Percentiles rank a stretch among this genome's conserved stretches.
Evolutionary conservation across 2,329 filamentous ascomycete genomes (phyloP).

Genomic region (Paracorniculantispora psalliotae): DNA sequence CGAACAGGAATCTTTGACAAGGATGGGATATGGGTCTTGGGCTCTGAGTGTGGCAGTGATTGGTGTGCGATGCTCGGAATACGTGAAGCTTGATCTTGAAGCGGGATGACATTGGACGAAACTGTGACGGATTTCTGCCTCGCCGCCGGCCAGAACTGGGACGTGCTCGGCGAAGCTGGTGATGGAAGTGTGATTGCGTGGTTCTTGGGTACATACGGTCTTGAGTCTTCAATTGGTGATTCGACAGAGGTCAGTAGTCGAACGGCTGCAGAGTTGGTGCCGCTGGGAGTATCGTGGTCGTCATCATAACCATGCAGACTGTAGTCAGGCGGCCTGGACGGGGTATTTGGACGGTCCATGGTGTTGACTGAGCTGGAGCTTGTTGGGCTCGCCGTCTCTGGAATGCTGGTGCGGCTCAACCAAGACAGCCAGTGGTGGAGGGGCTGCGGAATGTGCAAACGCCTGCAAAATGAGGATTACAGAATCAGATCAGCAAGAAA

Average conservation of each 20-base stretch:
- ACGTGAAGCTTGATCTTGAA: conserved; percentile 4
- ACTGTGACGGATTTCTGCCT: conserved; percentile 11
- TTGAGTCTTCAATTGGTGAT: conserved; percentile 41
- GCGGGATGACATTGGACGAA: background rate
- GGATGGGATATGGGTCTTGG: background rate
- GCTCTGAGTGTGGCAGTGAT: background rate
- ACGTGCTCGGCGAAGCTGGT: background rate
- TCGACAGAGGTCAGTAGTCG: conserved; percentile 60
- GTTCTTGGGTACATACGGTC: conserved; percentile 48
- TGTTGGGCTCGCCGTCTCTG: conserved; percentile 16
- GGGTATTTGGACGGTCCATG: conserved; percentile 49
- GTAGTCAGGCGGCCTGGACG: conserved; percentile 53
- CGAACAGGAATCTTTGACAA: conserved; percentile 1
- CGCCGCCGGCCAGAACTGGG: conserved; percentile 4
- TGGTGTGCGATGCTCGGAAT: background rate
- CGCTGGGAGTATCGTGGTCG: conserved; percentile 44
- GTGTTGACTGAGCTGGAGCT: conserved; percentile 14
- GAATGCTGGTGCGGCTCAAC: conserved; percentile 22
- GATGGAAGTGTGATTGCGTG: conserved; percentile 14
- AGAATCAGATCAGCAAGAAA: background rate
- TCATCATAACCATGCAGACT: conserved; percentile 53
- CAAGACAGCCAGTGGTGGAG: conserved; percentile 11
- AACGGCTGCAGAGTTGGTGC: conserved; percentile 48
- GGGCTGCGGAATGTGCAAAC: conserved; percentile 7
- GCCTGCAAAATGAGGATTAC: background rate